phyloP scores from a whole-genome alignment of 2,329 filamentous ascomycete species.

The Cladosporium phlei region DNA sequence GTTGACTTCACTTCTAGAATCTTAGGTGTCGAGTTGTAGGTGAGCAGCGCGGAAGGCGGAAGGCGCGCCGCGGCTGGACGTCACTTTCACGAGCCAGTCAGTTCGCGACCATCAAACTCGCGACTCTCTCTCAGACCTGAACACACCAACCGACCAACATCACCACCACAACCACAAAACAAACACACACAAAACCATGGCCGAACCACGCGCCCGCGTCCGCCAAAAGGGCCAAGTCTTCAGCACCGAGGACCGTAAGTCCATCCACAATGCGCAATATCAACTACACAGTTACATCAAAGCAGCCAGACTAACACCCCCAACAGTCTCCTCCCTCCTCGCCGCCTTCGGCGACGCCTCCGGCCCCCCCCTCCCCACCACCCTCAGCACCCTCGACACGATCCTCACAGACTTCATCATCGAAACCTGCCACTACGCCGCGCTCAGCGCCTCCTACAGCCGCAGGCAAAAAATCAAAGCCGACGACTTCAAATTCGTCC shows the following conservation, averaged over 20 bases:
- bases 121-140: background rate
- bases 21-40: background rate
- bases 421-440: constrained; percentile 85
- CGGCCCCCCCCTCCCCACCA: constrained; percentile 75
- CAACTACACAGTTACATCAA: too few species aligned
- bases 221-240: constrained; percentile 47
- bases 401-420: constrained; percentile 96
- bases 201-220: constrained; percentile 45
- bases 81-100: constrained; percentile 13
- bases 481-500: constrained; percentile 93
- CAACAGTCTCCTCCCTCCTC: constrained; percentile 51
- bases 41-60: constrained; percentile 2
- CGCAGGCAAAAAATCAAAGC: constrained; percentile 96
- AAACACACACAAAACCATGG: constrained; percentile 31
- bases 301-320: constrained; percentile 8
- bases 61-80: constrained; percentile 4
- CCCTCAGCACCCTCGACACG: constrained; percentile 83
- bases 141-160: background rate
- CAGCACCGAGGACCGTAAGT: constrained; percentile 32
- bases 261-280: too few species aligned
- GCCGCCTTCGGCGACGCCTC: constrained; percentile 67
- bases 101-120: background rate
- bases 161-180: background rate
- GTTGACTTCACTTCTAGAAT: too few species aligned
- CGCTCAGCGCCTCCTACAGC: constrained; percentile 76